Base-by-base conservation (phyloP, 1,284 basidiomycete genomes). In the Polyporus tsugae region DNA sequence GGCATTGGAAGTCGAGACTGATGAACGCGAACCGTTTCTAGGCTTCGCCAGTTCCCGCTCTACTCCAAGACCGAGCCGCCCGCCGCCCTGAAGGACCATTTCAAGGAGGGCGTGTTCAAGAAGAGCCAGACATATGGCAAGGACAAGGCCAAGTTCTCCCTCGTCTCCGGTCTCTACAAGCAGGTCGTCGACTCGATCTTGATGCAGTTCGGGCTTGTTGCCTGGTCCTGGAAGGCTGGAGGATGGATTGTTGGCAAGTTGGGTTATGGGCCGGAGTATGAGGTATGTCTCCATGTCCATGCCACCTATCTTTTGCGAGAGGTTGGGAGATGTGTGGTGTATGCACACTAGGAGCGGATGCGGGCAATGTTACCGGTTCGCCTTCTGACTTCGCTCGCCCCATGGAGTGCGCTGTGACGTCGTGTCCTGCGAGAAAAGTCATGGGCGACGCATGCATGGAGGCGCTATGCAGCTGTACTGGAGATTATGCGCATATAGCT, bases 51-150 rank as follows among this genome's bases (percentile, higher is more conserved):
- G 80, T 93, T 95, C 76, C 92, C 92, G 2, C 84, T 94, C 62
- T 97, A 96, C 80, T 90, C 87, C 1, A 93, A 92, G 74, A 87
- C 85, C 0, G 82, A 86, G n/a, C 95, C 96, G 0, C 97, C 96
- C 0, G 79, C 87, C 0, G 91, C 89, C 1, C 87, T 98, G 4
- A 89, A 87, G 0, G 81, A 82, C 0, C 92, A 97, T 77, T 92
- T 98, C 73, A 85, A 87, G 7, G 78, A 84, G 19, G 89, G 92
- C 1, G 91, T 91, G 7, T 98, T 96, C 80, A 82, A 89, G 69
- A 98, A 98, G 77, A 96, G 95, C 0, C 97, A 99, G 80, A 82
- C 84, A 35, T 99, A 99, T 82, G 95, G 96, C 22, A 88, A 87
- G 62, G 95, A 97, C 86, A 98, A 99, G 82, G 92, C 96, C n/a